Percentiles rank a stretch among this genome's conserved stretches.
Evolutionary conservation across 2,329 filamentous ascomycete species (phyloP).

Genomic region (Pestalotiopsis fici): DNA sequence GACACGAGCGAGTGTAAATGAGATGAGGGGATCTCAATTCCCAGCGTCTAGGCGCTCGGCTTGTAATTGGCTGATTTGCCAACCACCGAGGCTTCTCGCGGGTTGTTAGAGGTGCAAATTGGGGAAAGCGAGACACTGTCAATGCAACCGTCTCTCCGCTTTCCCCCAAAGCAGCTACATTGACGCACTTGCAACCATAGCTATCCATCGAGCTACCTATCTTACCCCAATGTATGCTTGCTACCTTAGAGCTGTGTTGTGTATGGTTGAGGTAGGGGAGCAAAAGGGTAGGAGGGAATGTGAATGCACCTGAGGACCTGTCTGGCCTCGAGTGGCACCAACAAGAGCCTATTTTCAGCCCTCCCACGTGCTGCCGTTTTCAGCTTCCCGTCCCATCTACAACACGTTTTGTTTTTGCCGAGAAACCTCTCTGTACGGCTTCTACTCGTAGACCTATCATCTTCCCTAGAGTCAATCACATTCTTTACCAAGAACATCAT

Average conservation of each 20-base stretch:
- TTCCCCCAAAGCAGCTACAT: not conserved
- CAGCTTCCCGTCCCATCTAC: not conserved
- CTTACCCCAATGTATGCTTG: too few relatives aligned
- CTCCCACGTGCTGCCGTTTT: not conserved
- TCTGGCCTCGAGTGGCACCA: not conserved
- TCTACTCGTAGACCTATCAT: not conserved
- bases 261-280: not conserved
- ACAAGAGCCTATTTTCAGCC: not conserved
- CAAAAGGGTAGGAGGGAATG: not conserved
- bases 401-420: not conserved
- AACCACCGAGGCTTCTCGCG: not conserved
- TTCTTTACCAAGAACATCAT: slow-evolving; percentile 31
- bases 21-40: not conserved
- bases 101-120: not conserved
- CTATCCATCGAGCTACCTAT: not conserved
- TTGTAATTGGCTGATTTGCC: not conserved
- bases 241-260: too few relatives aligned
- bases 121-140: not conserved
- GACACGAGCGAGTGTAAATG: not conserved
- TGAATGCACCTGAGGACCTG: not conserved
- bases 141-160: not conserved
- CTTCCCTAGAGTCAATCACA: not conserved
- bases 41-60: not conserved
- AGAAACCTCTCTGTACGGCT: not conserved
- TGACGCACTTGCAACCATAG: too few relatives aligned